Evolutionary conservation across 2,329 filamentous ascomycete genomes (phyloP).

Genomic region (Alternaria sp.): DNA sequence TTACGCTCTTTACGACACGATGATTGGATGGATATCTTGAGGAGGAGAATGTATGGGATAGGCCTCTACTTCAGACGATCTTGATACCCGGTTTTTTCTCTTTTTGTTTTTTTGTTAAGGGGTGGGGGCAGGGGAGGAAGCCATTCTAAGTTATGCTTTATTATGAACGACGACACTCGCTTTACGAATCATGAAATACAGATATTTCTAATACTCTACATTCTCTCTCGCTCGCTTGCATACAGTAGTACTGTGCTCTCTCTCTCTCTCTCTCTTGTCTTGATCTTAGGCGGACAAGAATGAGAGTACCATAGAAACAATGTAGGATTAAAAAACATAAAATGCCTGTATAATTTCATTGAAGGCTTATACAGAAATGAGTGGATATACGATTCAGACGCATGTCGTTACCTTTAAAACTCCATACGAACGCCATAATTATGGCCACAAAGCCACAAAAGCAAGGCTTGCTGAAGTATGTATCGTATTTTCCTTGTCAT

Average conservation of each 20-base stretch:
- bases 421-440: constrained; percentile 5
- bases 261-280: not conserved
- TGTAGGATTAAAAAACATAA: not conserved
- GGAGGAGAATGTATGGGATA: not conserved
- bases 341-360: not conserved
- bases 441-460: constrained; percentile 7
- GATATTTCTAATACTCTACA: not conserved
- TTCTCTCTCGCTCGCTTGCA: not conserved
- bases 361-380: not conserved
- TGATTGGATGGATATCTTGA: not conserved
- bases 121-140: not conserved
- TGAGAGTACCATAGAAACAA: too few species aligned
- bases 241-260: too few species aligned
- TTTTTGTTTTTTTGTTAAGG: too few species aligned
- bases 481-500: constrained; percentile 7
- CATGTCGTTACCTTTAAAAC: not conserved
- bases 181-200: not conserved
- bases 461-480: constrained; percentile 14
- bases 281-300: not conserved
- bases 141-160: constrained; percentile 6
- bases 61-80: constrained; percentile 15
- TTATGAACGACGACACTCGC: constrained; percentile 6
- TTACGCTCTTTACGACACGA: constrained; percentile 10
- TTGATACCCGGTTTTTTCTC: constrained; percentile 41
- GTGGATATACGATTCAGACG: not conserved